Conservation (phyloP, 345 rosid genomes). For the Carallia brachiata region DNA sequence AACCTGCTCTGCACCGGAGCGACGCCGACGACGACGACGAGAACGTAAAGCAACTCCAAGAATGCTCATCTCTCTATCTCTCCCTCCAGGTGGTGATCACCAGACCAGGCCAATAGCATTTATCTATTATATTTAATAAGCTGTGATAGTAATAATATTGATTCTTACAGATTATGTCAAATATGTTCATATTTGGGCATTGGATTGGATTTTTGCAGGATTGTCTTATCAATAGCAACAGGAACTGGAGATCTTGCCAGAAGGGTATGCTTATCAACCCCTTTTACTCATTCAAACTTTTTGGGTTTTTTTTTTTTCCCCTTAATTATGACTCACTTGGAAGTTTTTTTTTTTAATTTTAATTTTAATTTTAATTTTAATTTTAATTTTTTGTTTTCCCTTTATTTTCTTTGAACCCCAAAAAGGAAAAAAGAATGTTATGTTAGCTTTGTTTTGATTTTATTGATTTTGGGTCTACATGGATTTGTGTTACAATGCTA, state of each 20-base stretch:
- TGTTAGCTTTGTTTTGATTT: no score
- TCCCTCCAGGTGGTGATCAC: slow-evolving; percentile 54
- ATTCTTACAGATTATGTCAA: not conserved
- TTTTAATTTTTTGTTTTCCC: no score
- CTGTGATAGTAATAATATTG: no score
- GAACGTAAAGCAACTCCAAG: slow-evolving; percentile 81
- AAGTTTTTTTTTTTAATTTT: no score
- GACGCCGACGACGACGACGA: slow-evolving; percentile 83
- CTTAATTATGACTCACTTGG: no score
- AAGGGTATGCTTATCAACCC: not conserved
- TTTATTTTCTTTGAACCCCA: no score
- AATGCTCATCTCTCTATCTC: slow-evolving; percentile 74
- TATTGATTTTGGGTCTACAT: not conserved
- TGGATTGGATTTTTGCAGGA: slow-evolving; percentile 40
- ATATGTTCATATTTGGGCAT: not conserved
- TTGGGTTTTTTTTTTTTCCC: not conserved
- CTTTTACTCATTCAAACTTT: no score
- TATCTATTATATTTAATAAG: no score
- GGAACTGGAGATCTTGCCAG: slow-evolving; percentile 90
- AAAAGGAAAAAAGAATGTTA: no score
- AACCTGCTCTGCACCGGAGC: slow-evolving; percentile 45
- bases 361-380: no score
- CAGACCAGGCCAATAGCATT: no score
- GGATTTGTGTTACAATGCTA: no score
- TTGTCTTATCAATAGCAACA: slow-evolving; percentile 64